Conservation (phyloP, 352 stramenopile genomes). For the Globisporangium carolinianum region DNA sequence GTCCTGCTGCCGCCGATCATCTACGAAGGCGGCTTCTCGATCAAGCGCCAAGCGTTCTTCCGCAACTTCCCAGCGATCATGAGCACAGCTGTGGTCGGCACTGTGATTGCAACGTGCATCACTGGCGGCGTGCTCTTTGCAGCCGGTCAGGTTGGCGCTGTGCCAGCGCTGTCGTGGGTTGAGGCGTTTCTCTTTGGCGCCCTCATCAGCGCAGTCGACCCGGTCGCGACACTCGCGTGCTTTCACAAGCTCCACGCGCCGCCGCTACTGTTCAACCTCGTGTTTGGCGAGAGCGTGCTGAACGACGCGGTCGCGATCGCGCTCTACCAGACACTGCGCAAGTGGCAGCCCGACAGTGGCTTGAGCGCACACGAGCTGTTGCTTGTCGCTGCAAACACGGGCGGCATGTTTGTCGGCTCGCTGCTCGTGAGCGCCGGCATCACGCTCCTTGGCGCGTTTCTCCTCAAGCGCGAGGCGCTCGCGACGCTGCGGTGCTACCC, state of each 20-base stretch:
- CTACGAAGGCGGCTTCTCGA: constrained; percentile 82
- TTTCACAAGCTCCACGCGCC: constrained; percentile 88
- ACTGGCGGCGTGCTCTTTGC: constrained; percentile 68
- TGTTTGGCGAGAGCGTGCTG: constrained; percentile 93
- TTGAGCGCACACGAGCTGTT: constrained; percentile 58
- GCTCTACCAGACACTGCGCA: constrained; percentile 89
- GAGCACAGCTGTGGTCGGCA: constrained; percentile 75
- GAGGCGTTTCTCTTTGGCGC: constrained; percentile 90
- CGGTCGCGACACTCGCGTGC: constrained; percentile 88
- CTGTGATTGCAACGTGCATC: constrained; percentile 68
- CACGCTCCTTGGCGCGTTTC: constrained; percentile 65
- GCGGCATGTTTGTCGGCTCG: constrained; percentile 75
- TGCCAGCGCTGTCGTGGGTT: constrained; percentile 82
- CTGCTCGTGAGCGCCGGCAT: constrained; percentile 61
- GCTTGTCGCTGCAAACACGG: constrained; percentile 55
- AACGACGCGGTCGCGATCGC: constrained; percentile 94
- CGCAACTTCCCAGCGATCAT: constrained; percentile 84
- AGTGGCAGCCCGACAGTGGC: constrained; percentile 77
- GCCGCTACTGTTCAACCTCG: constrained; percentile 91
- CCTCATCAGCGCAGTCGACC: constrained; percentile 91
- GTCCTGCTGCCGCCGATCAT: constrained; percentile 83
- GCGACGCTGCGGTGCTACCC: constrained; percentile 70
- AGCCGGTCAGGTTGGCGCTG: constrained; percentile 43
- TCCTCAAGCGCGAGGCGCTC: constrained; percentile 73
- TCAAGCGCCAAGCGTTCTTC: constrained; percentile 82